Evolutionary conservation across 306 rosid genomes (phyloP), one percentile per base, ranked within the genome.

Genomic region (Canavalia ensiformis): DNA sequence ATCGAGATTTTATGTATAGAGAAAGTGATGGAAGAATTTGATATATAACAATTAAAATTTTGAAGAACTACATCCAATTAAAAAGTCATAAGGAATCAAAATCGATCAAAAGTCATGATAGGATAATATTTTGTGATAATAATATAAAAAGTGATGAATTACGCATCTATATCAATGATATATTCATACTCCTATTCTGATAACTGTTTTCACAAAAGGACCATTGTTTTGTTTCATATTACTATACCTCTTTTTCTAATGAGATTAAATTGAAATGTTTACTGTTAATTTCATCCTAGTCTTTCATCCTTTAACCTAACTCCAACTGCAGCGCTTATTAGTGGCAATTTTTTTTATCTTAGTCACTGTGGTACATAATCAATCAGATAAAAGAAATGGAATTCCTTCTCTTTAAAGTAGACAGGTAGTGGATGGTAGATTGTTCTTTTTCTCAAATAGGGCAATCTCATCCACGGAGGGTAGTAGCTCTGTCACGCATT

Each of bases 401-500:
- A 59, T 59, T 73, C 10, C 56, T 78, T 79, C 49, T 6, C 59
- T 76, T 30, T 28, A 70, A 52, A 18, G 25, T 18, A 18, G 25
- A 18, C 25, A 18, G 60, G 56, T 39, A 73, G 28, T 34, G 18
- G 72, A 58, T 35, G 28, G 33, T 46, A 50, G 4, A 13, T 76
- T 41, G 58, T 51, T 47, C 68, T 30, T 42, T 49, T 28, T 69
- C 54, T 49, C 72, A 56, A 74, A 60, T 7, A 29, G 6, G 35
- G 11, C 69, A 74, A 74, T 55, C 44, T 66, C 60, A 44, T 68
- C 30, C 44, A 46, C 3, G 6, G 34, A 76, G 60, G 82, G 51
- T 13, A 47, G 68, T 76, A 6, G 51, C 60, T 76, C 44, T 59
- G 37, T 76, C 82, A 76, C 54, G 72, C 81, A 67, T 81, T 35